Evolutionary conservation across 192 early-diverging fungal species (phyloP), one percentile per base, ranked within the genome.

Genomic region (Coemansia reversa): DNA sequence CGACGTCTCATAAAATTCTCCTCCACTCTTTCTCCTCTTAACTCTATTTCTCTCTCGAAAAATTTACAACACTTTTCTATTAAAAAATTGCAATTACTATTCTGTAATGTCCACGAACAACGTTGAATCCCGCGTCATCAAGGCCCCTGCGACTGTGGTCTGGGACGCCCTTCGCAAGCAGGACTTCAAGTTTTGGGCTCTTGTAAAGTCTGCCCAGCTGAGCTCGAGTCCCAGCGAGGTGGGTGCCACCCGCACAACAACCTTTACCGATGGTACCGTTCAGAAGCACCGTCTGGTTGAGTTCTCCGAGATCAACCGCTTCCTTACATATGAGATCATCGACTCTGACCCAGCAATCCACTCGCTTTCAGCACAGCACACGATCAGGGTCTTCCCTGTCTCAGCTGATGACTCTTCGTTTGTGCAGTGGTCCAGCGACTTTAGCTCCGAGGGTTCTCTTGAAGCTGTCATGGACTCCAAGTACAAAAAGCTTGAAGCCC

Each of bases 351-450:
- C 85, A 1, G 67, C 85, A 9, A 75, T 84, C 4, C 52, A 50
- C n/a, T 74, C 79, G 64, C 73, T 87, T 58, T 85, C 84, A 2
- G 83, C 85, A 20, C 61, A 83, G 56, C 82, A 87, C 66, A 83
- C 82, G 1, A 75, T 87, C 64, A 60, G 64, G 22, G 70, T 81
- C 47, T 69, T 68, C 53, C 66, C 69, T 8, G 84, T 87, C 27
- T 74, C 85, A 0, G 56, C 79, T 7, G 78, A 84, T 61, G 67
- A 87, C 69, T 71, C 82, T 0, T 70, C 85, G n/a, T 85, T 80
- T 74, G 85, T 87, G 33, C 75, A 82, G 60, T 87, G 85, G 85
- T 59, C 77, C n/a, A 81, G 82, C 63, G 82, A 83, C 50, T 87
- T 83, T 28, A 83, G 80, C 39, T 76, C 84, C 30, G 82, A 82